Evolutionary conservation across 805 yeast species (phyloP), one percentile per base, ranked within the genome.

Genomic region (Lipomyces yamanashiensis): DNA sequence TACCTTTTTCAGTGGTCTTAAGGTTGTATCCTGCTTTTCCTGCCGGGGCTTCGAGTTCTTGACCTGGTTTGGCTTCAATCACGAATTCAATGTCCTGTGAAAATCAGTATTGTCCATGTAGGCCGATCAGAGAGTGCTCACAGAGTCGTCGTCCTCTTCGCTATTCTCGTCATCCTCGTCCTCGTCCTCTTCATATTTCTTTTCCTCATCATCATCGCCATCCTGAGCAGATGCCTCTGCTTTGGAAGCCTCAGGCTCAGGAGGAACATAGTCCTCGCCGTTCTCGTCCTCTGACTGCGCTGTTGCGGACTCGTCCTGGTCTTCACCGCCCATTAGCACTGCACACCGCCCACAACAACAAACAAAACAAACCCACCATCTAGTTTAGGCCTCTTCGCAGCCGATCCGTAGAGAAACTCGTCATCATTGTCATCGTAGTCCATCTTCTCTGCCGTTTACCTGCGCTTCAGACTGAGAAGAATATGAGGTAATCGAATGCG

Each of bases 61-160:
- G 68, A 9, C 76, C 77, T 0, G 76, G 73, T 44, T 70, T 71
- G 17, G 75, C 74, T 49, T 87, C 87, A 55, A 92, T 88, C 54
- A 92, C 88, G 72, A 93, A 89, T 75, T 92, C 97, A 41, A 92
- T 84, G 71, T 89, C 95, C 60, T 86, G 17, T 43, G 13, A 13
- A 13, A 43, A 19, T 43, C 21, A 43, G 47, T n/a, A 43, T 43
- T 3, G 6, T 43, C 4, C 47, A n/a, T 8, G 47, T n/a, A 2
- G 17, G 2, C 3, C 19, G 17, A 43, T 33, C 39, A 45, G 17
- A 6, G 33, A 17, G 19, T 10, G 10, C 21, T 19, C 68, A 21
- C 69, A 58, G 23, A 68, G 1, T 77, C 84, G 2, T 78, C 81
- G 21, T 77, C 80, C 3, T 74, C 75, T 17, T 71, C 74, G 10